A percentile compares a stretch with the other conserved stretches of the same genome.
phyloP scores from a whole-genome alignment of 164 flowering plant species.

The Malania oleifera region DNA sequence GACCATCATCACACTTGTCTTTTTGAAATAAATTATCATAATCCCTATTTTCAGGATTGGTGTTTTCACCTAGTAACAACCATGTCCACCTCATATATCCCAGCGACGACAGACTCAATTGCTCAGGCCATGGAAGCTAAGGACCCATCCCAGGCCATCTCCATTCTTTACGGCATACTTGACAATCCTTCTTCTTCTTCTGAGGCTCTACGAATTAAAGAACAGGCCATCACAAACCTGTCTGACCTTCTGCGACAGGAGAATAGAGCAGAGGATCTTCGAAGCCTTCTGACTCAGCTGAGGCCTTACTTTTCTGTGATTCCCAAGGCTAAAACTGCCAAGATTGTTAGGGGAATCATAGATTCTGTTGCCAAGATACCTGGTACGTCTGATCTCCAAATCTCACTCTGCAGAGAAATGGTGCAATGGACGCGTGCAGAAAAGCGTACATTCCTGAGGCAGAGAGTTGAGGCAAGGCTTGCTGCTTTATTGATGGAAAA shows the following conservation, averaged over 20 bases:
- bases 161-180: conserved; percentile 44
- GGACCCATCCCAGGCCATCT: conserved; percentile 42
- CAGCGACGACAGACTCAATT: conserved; percentile 59
- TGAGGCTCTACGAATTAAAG: conserved; percentile 52
- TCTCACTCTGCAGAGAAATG: conserved; percentile 60
- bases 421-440: conserved; percentile 69
- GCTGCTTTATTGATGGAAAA: conserved; percentile 60
- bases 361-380: conserved; percentile 68
- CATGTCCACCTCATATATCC: conserved; percentile 53
- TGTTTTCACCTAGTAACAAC: no score
- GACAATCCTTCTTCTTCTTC: conserved; percentile 56
- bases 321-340: conserved; percentile 70
- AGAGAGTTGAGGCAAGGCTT: conserved; percentile 64
- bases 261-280: conserved; percentile 56
- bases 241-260: conserved; percentile 60
- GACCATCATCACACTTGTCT: no score
- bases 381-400: conserved; percentile 58
- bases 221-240: conserved; percentile 59
- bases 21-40: no score
- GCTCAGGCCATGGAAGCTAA: conserved; percentile 57
- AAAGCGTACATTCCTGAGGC: conserved; percentile 59
- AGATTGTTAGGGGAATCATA: conserved; percentile 61
- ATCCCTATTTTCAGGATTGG: no score
- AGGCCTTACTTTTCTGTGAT: conserved; percentile 64
- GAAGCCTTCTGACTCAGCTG: conserved; percentile 55